A percentile compares a stretch with the other conserved stretches of the same genome.
Conservation (phyloP, 2,329 filamentous ascomycete species). For the Acephala macrosclerotiorum region DNA sequence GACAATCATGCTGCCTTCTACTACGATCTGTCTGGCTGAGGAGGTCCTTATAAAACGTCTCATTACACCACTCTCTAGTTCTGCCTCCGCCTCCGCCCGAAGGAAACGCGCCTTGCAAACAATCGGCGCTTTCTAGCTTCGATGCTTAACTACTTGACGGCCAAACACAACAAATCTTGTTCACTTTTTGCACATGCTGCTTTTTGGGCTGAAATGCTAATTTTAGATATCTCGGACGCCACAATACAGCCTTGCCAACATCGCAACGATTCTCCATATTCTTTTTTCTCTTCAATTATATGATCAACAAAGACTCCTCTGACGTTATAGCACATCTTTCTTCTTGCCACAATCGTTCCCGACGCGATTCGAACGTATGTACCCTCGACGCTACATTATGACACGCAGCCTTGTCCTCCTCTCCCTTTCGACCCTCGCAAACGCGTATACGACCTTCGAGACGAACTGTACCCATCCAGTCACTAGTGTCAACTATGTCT, state of each 20-base stretch:
- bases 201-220: neutral
- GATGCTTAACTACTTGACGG: too few relatives aligned
- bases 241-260: neutral
- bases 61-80: too few relatives aligned
- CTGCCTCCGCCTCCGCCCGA: too few relatives aligned
- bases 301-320: too few relatives aligned
- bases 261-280: neutral
- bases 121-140: too few relatives aligned
- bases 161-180: neutral
- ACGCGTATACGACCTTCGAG: conserved; percentile 23
- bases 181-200: neutral
- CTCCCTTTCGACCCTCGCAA: neutral
- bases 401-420: neutral
- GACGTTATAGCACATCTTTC: too few relatives aligned
- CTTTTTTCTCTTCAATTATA: neutral
- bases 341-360: neutral
- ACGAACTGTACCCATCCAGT: conserved; percentile 19
- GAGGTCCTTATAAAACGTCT: too few relatives aligned
- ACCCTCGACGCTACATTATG: neutral
- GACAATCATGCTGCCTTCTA: too few relatives aligned
- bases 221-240: neutral
- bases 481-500: conserved; percentile 27
- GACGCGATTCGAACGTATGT: neutral
- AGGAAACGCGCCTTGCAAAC: too few relatives aligned
- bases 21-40: too few relatives aligned